A percentile compares a stretch with the other conserved stretches of the same genome.
Conservation (phyloP, 306 rosid genomes). For the Glycine tomentella region DNA sequence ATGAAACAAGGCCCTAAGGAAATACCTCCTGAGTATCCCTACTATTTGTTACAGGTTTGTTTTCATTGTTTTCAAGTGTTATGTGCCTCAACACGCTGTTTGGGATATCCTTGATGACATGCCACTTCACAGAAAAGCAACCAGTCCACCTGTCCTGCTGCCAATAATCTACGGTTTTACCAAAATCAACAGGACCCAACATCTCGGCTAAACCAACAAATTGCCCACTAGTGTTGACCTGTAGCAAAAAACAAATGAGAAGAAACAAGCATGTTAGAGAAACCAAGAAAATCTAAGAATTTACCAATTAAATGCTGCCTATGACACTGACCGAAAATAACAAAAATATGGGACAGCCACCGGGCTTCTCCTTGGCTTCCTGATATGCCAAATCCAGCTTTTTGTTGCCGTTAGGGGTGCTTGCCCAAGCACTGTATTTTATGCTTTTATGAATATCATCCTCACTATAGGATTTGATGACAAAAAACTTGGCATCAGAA, state of each 20-base stretch:
- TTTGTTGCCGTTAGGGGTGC: slow-evolving; percentile 63
- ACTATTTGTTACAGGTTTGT: slow-evolving; percentile 65
- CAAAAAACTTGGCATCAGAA: slow-evolving; percentile 56
- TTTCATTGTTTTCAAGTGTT: slow-evolving; percentile 64
- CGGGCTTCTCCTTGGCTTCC: slow-evolving; percentile 58
- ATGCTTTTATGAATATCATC: slow-evolving; percentile 69
- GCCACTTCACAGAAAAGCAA: slow-evolving; percentile 69
- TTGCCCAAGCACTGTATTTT: slow-evolving; percentile 65
- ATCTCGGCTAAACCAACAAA: slow-evolving; percentile 70
- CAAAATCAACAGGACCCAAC: slow-evolving; percentile 61
- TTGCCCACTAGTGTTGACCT: slow-evolving; percentile 69
- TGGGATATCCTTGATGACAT: slow-evolving; percentile 62
- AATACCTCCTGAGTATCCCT: slow-evolving; percentile 72
- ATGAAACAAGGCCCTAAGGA: slow-evolving; percentile 26
- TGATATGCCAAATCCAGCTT: slow-evolving; percentile 57
- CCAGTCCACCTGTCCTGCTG: slow-evolving; percentile 73
- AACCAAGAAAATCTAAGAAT: slow-evolving; percentile 3
- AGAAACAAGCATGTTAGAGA: not conserved
- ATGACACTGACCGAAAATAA: slow-evolving; percentile 56
- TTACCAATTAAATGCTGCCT: not conserved
- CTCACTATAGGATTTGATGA: slow-evolving; percentile 66
- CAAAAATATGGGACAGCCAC: slow-evolving; percentile 61
- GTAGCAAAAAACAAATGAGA: not conserved
- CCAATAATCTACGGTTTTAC: slow-evolving; percentile 55
- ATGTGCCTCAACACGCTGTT: slow-evolving; percentile 56